These are phyloP conservation scores for Candida sp. DNA, from an alignment of 1,139 yeast species.

Conservation along the genomic window DNA sequence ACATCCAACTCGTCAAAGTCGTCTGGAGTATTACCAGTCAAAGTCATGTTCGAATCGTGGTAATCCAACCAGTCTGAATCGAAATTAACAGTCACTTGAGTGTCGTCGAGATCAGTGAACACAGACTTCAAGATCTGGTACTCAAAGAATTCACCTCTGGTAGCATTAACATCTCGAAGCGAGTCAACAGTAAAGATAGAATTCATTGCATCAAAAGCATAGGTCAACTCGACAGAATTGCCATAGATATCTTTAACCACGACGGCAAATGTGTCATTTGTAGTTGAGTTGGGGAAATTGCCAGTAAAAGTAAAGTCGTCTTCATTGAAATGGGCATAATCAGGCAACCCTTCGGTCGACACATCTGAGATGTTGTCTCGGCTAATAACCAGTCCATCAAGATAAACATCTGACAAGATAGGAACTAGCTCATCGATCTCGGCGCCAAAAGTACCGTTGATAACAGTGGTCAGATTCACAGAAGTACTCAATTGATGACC, in stretches of 20 bases:
- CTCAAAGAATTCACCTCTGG: constrained; percentile 60
- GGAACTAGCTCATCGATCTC: constrained; percentile 65
- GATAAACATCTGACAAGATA: constrained; percentile 50
- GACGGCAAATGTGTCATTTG: constrained; percentile 54
- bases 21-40: constrained; percentile 70
- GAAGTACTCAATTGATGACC: constrained; percentile 83
- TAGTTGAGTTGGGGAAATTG: constrained; percentile 52
- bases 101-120: constrained; percentile 57
- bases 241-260: constrained; percentile 65
- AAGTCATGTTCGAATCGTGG: constrained; percentile 61
- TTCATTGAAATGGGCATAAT: constrained; percentile 59
- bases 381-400: constrained; percentile 60
- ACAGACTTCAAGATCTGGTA: constrained; percentile 55
- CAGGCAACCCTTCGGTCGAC: constrained; percentile 52
- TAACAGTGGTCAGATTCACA: constrained; percentile 50
- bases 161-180: constrained; percentile 67
- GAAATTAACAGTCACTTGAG: constrained; percentile 48
- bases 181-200: constrained; percentile 57
- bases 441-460: constrained; percentile 72
- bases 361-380: constrained; percentile 59
- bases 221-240: constrained; percentile 64
- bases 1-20: constrained; percentile 55
- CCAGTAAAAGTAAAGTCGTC: constrained; percentile 56
- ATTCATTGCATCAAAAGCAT: constrained; percentile 50
- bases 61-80: constrained; percentile 67